A percentile compares a stretch with the other conserved stretches of the same genome.
Evolutionary conservation across 208 protist genomes (phyloP).

Genomic region (Trypanosoma boissoni): DNA sequence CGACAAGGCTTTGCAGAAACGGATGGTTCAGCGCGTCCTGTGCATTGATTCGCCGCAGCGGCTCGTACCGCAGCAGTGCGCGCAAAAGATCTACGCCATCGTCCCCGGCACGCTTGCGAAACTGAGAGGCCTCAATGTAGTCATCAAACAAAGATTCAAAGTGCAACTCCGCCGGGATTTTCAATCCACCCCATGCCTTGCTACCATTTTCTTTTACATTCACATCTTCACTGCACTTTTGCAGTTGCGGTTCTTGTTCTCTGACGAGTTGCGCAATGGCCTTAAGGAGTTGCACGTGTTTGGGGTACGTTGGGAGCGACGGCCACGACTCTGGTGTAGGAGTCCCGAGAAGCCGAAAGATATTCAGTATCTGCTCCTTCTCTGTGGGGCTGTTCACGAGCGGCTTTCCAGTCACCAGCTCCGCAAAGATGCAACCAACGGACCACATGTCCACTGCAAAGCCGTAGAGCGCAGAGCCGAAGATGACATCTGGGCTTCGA

Average conservation of each 20-base stretch:
- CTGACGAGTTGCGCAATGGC: slow-evolving; percentile 21
- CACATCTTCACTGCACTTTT: not conserved
- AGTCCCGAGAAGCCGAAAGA: slow-evolving; percentile 91
- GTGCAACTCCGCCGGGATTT: slow-evolving; percentile 47
- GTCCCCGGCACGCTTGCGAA: slow-evolving; percentile 35
- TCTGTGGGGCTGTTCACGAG: slow-evolving; percentile 85
- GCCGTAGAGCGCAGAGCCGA: slow-evolving; percentile 79
- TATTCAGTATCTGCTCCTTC: slow-evolving; percentile 86
- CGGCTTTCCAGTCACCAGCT: slow-evolving; percentile 86
- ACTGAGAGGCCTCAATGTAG: slow-evolving; percentile 44
- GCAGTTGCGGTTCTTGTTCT: not conserved
- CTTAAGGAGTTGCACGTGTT: slow-evolving; percentile 33
- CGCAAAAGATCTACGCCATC: slow-evolving; percentile 67
- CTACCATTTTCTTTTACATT: slow-evolving; percentile 1
- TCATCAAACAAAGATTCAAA: slow-evolving; percentile 51
- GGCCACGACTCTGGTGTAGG: slow-evolving; percentile 94
- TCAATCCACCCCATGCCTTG: slow-evolving; percentile 34
- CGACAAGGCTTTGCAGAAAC: slow-evolving; percentile 39
- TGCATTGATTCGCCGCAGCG: slow-evolving; percentile 54
- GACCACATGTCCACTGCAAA: slow-evolving; percentile 93
- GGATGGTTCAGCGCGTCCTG: slow-evolving; percentile 62
- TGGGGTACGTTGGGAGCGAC: slow-evolving; percentile 73
- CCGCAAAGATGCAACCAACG: slow-evolving; percentile 93
- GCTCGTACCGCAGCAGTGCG: slow-evolving; percentile 69
- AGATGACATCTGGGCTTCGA: slow-evolving; percentile 90